Conservation (phyloP, 2,329 filamentous ascomycete species). For the Monosporascus sp. region DNA sequence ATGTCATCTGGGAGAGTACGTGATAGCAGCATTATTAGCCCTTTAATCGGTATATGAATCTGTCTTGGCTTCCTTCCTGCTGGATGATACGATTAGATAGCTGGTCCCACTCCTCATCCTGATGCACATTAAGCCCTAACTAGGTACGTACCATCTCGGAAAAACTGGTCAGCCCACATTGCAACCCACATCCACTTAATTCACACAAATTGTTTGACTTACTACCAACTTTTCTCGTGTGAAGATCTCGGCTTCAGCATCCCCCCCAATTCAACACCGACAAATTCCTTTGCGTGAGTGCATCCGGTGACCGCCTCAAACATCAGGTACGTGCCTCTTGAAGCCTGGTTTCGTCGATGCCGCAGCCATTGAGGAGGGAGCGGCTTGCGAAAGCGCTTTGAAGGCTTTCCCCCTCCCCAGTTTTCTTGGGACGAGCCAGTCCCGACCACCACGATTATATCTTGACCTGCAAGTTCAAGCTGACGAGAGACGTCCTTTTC, state of each 20-base stretch:
- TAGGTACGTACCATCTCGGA: background rate
- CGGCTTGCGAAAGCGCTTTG: too few relatives aligned
- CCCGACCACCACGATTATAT: too few relatives aligned
- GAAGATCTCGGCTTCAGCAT: background rate
- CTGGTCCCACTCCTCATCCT: background rate
- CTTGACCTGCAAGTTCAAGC: background rate
- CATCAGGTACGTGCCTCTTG: conserved; percentile 5
- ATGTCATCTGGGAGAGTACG: too few relatives aligned
- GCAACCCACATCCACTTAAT: background rate
- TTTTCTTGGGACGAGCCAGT: background rate
- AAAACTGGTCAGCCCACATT: background rate
- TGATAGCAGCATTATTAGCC: too few relatives aligned
- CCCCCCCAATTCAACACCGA: background rate
- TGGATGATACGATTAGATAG: too few relatives aligned
- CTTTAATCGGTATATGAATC: too few relatives aligned
- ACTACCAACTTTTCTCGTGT: background rate
- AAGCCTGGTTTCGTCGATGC: background rate
- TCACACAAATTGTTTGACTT: background rate
- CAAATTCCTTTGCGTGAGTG: background rate
- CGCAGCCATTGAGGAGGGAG: background rate
- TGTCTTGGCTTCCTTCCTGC: too few relatives aligned
- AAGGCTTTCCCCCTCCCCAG: background rate
- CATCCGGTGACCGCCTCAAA: background rate
- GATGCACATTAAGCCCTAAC: background rate
- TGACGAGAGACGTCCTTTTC: conserved; percentile 18